Base-by-base conservation (phyloP, 805 yeast genomes). In the Yamadazyma scolyti region DNA sequence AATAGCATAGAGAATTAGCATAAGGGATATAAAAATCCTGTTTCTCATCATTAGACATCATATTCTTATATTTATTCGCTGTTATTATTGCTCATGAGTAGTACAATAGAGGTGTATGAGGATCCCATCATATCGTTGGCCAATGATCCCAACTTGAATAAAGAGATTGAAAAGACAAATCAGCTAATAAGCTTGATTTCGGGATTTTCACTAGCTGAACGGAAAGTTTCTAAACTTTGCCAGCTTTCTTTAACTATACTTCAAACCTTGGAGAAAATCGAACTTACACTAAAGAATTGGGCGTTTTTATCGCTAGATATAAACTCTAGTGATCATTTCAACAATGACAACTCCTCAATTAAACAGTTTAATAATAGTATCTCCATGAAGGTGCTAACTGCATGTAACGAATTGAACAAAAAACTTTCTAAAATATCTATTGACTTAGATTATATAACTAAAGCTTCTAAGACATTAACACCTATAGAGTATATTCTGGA, bases 301-400 rank as follows among this genome's bases (percentile, higher is more conserved):
- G 77, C 74, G 31, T 74, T 75, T 35, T 53, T 70, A 25, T 68
- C 79, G 7, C 49, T 75, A 16, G 77, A 74, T 42, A 63, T 64
- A 39, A 68, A 68, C 41, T 58, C 73, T 10, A 60, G 65, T 13
- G 54, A 50, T 20, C 71, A 66, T 39, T 65, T 65, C 28, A 49
- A 49, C 11, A 46, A 49, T 10, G 33, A 34, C 6, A 39, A 39
- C 19, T 21, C 23, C 8, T 34, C 42, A 10, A 44, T 48, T 7
- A 50, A 44, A 26, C 40, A 47, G 17, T 76, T 78, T 49, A 77
- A 77, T 44, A 64, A 68, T 26, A 72, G 68, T 28, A 57, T 79
- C 24, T 74, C 83, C 1, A 58, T 66, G 36, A 69, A 74, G 37
- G 82, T 79, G 9, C 60, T 78, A 17, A 47, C 48, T 6, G 68